A percentile compares a stretch with the other conserved stretches of the same genome.
Evolutionary conservation across 768 basidiomycete genomes (phyloP).

Genomic region (Daedalea quercina): DNA sequence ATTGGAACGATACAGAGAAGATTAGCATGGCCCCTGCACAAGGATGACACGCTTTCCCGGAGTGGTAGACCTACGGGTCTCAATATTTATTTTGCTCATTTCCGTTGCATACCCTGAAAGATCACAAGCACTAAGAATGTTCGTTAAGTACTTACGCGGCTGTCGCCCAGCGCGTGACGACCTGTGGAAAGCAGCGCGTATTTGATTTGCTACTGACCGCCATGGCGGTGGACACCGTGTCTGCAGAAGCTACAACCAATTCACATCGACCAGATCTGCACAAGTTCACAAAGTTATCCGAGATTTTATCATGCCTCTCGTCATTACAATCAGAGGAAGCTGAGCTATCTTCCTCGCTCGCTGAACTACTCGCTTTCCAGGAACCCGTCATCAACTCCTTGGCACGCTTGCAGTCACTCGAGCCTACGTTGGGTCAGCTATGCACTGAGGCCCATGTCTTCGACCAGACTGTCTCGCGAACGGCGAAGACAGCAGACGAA

Average conservation of each 20-base stretch:
- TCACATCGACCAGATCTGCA: constrained; percentile 16
- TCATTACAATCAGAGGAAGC: constrained; percentile 72
- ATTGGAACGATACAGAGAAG: constrained; percentile 99
- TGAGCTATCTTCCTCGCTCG: constrained; percentile 65
- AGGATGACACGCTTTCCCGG: constrained; percentile 99
- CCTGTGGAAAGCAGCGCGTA: neutral
- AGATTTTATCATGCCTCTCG: constrained; percentile 72
- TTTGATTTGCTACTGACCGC: neutral
- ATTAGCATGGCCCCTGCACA: constrained; percentile 99
- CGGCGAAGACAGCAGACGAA: constrained; percentile 74
- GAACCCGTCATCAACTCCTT: constrained; percentile 62
- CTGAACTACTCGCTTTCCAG: constrained; percentile 60
- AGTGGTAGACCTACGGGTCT: constrained; percentile 60
- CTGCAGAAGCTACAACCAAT: neutral
- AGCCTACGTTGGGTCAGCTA: constrained; percentile 58
- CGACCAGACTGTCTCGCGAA: constrained; percentile 54
- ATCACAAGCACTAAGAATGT: too few species aligned
- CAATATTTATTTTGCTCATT: constrained; percentile 30
- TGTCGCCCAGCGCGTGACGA: too few species aligned
- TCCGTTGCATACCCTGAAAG: neutral
- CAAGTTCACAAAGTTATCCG: constrained; percentile 51
- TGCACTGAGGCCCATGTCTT: constrained; percentile 50
- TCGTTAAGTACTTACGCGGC: too few species aligned
- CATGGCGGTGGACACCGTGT: neutral
- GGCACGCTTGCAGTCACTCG: constrained; percentile 50